A percentile compares a stretch with the other conserved stretches of the same genome.
These are phyloP conservation scores for Hyaloscypha bicolor DNA, from an alignment of 495 filamentous ascomycete species.

Conservation along the genomic window DNA sequence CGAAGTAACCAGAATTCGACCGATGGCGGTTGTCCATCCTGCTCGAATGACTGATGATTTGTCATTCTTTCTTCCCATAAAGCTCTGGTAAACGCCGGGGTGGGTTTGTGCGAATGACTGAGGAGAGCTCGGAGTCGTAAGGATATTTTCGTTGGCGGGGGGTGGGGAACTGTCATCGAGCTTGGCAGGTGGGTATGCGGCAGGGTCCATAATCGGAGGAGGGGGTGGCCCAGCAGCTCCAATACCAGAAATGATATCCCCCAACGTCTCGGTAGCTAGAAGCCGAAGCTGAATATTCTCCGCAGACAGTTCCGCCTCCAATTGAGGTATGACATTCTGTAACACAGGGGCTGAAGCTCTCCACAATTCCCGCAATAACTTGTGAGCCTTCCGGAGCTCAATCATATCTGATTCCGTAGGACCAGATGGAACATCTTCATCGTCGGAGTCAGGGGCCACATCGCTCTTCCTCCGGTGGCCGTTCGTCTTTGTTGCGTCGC, in stretches of 20 bases:
- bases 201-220: slow-evolving; percentile 70
- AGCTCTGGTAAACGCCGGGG: slow-evolving; percentile 73
- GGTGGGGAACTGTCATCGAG: slow-evolving; percentile 58
- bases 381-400: slow-evolving; percentile 87
- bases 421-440: slow-evolving; percentile 60
- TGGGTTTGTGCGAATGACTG: slow-evolving; percentile 84
- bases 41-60: slow-evolving; percentile 78
- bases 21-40: slow-evolving; percentile 82
- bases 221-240: slow-evolving; percentile 85
- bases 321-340: slow-evolving; percentile 88
- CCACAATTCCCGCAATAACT: slow-evolving; percentile 90
- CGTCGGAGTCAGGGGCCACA: slow-evolving; percentile 64
- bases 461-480: slow-evolving; percentile 50
- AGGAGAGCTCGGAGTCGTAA: slow-evolving; percentile 77
- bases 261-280: slow-evolving; percentile 88
- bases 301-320: slow-evolving; percentile 89
- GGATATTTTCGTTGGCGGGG: slow-evolving; percentile 59
- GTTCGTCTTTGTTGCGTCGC: slow-evolving; percentile 48
- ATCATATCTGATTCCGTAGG: slow-evolving; percentile 81
- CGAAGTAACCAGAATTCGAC: slow-evolving; percentile 78
- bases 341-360: slow-evolving; percentile 85
- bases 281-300: slow-evolving; percentile 86
- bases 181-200: slow-evolving; percentile 75
- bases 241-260: slow-evolving; percentile 90
- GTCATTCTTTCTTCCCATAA: slow-evolving; percentile 81